Evolutionary conservation across 2,329 filamentous ascomycete genomes (phyloP).

Genomic region (Beauveria sp.): DNA sequence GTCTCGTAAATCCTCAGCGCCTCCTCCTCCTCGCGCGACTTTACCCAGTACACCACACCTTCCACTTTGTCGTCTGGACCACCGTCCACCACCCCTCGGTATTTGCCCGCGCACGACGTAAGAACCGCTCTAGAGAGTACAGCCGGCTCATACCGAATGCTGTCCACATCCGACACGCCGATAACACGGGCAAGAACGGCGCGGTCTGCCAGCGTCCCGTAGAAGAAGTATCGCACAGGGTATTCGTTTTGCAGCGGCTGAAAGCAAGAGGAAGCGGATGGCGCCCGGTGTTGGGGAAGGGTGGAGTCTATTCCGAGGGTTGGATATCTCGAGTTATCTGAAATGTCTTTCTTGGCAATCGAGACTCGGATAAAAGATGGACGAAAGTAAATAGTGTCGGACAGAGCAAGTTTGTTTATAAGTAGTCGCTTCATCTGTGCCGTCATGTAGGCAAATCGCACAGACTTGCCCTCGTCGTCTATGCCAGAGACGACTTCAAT

Average conservation of each 20-base stretch:
- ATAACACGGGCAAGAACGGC: constrained; percentile 24
- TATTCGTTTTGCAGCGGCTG: constrained; percentile 16
- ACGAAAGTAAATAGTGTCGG: not conserved
- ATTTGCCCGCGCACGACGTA: constrained; percentile 29
- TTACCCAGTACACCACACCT: not conserved
- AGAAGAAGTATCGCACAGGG: constrained; percentile 36
- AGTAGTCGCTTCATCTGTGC: not conserved
- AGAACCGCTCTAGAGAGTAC: constrained; percentile 23
- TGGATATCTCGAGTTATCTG: constrained; percentile 9
- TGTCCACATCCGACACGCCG: constrained; percentile 17
- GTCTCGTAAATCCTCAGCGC: not conserved
- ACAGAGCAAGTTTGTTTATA: not conserved
- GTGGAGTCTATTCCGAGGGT: constrained; percentile 16
- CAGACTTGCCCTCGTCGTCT: not conserved
- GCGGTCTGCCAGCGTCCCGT: constrained; percentile 28
- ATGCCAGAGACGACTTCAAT: not conserved
- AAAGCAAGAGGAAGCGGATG: constrained; percentile 13
- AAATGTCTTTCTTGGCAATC: constrained; percentile 13
- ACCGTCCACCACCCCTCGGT: constrained; percentile 30
- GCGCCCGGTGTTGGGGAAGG: constrained; percentile 17
- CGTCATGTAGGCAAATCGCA: not conserved
- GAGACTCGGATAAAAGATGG: constrained; percentile 10
- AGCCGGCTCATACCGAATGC: constrained; percentile 18
- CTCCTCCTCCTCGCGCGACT: not conserved
- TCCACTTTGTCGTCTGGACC: not conserved